Evolutionary conservation across 1,284 basidiomycete genomes (phyloP), one percentile per base, ranked within the genome.

Genomic region (Microbotryum lychnidis-dioicae): DNA sequence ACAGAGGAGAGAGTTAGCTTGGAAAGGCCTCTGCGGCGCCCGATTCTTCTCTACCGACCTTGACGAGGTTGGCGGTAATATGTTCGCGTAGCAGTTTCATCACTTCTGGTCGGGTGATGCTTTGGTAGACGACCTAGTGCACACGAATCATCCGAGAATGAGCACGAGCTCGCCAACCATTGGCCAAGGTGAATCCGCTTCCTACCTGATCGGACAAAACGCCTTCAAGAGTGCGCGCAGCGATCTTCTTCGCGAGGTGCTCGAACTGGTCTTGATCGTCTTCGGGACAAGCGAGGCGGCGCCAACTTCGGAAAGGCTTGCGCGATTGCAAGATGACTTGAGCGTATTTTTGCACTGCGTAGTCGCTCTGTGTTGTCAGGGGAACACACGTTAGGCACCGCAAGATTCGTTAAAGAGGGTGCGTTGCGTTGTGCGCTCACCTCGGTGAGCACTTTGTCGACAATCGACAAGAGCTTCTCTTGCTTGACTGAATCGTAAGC

Each of bases 401-500:
- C 31, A 47, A n/a, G 12, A 33, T 12, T 23, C 14, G 48, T 42
- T 33, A 53, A 33, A 31, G 42, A 21, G n/a, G 10, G 14, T 12
- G 18, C 9, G 55, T 7, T 47, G 8, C 23, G n/a, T 52, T 25
- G 14, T 51, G n/a, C 50, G 55, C 72, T 60, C 69, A 89, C 90
- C 78, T 89, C 83, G 2, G 84, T 84, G 42, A 96, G 79, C 9
- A 93, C 72, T 1, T 83, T 76, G 25, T 82, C 80, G 46, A 97
- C 75, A 33, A 98, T 90, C 44, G 82, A 78, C 18, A 98, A 76
- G 53, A 98, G 76, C 71, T 87, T 92, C 25, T 81, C 80, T 74
- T 98, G 96, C 50, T 92, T 86, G 66, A 98, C 97, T 0, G 89
- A 91, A 75, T 99, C 96, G 77, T 97, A 99, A 64, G 92, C 96